phyloP scores from a whole-genome alignment of 1,139 yeast genomes.

The Yamadazyma epiphylla region DNA sequence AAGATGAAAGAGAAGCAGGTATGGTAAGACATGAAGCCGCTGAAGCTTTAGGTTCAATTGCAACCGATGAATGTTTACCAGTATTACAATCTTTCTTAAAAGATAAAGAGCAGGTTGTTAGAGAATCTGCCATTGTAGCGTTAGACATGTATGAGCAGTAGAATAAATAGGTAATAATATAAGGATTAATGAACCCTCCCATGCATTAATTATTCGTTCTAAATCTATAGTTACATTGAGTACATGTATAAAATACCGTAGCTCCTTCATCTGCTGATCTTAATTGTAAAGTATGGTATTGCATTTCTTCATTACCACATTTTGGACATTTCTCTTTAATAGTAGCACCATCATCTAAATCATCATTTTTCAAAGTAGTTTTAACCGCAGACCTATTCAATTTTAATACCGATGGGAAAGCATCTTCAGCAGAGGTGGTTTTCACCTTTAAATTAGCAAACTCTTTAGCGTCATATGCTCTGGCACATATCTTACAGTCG shows the following conservation, averaged over 20 bases:
- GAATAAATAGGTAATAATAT: slow-evolving; percentile 37
- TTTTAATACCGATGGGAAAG: slow-evolving; percentile 83
- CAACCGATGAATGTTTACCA: slow-evolving; percentile 94
- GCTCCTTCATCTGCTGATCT: slow-evolving; percentile 99
- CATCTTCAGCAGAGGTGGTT: slow-evolving; percentile 82
- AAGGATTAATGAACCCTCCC: background rate
- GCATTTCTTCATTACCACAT: slow-evolving; percentile 98
- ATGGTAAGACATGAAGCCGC: slow-evolving; percentile 99
- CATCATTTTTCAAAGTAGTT: slow-evolving; percentile 72
- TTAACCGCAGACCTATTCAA: slow-evolving; percentile 87
- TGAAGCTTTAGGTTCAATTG: slow-evolving; percentile 95
- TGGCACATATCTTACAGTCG: slow-evolving; percentile 66
- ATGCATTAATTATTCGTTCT: slow-evolving; percentile 72
- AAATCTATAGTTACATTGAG: slow-evolving; percentile 86
- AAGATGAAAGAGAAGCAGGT: slow-evolving; percentile 78
- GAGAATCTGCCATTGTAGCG: slow-evolving; percentile 96
- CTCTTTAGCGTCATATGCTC: slow-evolving; percentile 50
- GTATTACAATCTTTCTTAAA: slow-evolving; percentile 72
- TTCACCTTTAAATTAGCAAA: slow-evolving; percentile 81
- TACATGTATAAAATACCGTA: slow-evolving; percentile 92
- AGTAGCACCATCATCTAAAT: slow-evolving; percentile 89
- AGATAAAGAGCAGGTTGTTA: slow-evolving; percentile 84
- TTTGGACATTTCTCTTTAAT: slow-evolving; percentile 96
- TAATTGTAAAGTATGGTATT: slow-evolving; percentile 90
- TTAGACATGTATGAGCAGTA: slow-evolving; percentile 97